These are phyloP conservation scores for Apodospora peruviana DNA, from an alignment of 495 filamentous ascomycete genomes.

Conservation along the genomic window DNA sequence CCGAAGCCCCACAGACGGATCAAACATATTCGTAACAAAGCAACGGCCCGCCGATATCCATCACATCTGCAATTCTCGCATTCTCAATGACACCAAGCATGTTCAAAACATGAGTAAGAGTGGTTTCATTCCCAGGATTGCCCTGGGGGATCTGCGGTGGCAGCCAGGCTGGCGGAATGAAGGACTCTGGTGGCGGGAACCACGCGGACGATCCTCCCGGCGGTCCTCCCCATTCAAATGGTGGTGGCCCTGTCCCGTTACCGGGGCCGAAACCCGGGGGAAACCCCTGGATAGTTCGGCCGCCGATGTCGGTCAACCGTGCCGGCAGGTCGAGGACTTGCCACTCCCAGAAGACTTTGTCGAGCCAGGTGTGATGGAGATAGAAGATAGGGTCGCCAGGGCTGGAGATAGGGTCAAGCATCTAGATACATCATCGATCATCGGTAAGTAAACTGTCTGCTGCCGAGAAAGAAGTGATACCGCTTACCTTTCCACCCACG, in stretches of 20 bases:
- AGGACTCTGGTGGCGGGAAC: neutral
- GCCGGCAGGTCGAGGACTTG: conserved; percentile 38
- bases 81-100: neutral
- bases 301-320: conserved; percentile 28
- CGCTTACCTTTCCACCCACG: neutral
- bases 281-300: conserved; percentile 8
- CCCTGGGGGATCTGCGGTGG: neutral
- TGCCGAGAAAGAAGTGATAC: too few species aligned
- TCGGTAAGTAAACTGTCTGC: too few species aligned
- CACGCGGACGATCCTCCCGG: too few species aligned
- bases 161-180: neutral
- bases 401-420: conserved; percentile 41
- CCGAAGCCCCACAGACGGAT: too few species aligned
- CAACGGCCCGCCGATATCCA: neutral
- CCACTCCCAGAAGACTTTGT: conserved; percentile 68
- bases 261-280: too few species aligned
- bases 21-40: neutral
- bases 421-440: too few species aligned
- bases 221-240: neutral
- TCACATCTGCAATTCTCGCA: neutral
- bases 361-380: conserved; percentile 65
- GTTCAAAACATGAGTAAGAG: neutral
- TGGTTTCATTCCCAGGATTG: neutral
- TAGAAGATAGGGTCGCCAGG: conserved; percentile 64
- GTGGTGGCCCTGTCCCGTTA: neutral